Percentiles rank a stretch among this genome's conserved stretches.
Evolutionary conservation across 306 rosid genomes (phyloP).

Genomic region (Prunus davidiana): DNA sequence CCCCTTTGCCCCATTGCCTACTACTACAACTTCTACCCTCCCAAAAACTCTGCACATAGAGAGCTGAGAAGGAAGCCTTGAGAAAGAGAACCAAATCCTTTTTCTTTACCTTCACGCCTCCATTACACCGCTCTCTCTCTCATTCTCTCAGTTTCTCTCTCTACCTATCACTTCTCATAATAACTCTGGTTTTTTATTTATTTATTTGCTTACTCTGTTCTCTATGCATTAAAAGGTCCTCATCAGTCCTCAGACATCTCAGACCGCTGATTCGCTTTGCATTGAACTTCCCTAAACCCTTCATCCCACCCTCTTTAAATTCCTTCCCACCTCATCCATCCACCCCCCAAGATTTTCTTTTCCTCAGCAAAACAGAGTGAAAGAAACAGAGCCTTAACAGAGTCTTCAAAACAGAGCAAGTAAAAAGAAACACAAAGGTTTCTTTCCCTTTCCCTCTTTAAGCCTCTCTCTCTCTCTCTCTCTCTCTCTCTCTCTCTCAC

Average conservation of each 20-base stretch:
- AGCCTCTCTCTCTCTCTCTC: background rate
- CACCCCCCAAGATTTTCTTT: background rate
- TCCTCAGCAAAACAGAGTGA: background rate
- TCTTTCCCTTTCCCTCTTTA: background rate
- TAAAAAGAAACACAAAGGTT: slow-evolving; percentile 1
- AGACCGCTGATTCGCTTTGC: slow-evolving; percentile 1
- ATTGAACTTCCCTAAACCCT: slow-evolving; percentile 16
- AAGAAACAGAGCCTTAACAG: slow-evolving; percentile 8
- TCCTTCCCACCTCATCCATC: background rate
- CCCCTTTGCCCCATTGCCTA: background rate
- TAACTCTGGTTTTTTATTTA: slow-evolving; percentile 3
- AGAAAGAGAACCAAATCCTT: slow-evolving; percentile 62
- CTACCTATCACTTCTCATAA: slow-evolving; percentile 16
- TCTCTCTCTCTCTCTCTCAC: background rate
- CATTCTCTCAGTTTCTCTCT: slow-evolving; percentile 13
- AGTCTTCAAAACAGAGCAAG: slow-evolving; percentile 20
- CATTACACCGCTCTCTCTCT: slow-evolving; percentile 18
- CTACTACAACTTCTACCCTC: background rate
- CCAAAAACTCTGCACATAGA: background rate
- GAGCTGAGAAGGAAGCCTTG: slow-evolving; percentile 49
- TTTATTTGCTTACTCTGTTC: background rate
- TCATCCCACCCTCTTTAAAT: background rate
- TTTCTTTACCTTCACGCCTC: slow-evolving; percentile 75
- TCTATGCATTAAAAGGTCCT: slow-evolving; percentile 8
- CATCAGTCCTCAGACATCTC: slow-evolving; percentile 13